Evolutionary conservation across 176 grass and related monocot species (phyloP).

Genomic region (Zea luxurians): DNA sequence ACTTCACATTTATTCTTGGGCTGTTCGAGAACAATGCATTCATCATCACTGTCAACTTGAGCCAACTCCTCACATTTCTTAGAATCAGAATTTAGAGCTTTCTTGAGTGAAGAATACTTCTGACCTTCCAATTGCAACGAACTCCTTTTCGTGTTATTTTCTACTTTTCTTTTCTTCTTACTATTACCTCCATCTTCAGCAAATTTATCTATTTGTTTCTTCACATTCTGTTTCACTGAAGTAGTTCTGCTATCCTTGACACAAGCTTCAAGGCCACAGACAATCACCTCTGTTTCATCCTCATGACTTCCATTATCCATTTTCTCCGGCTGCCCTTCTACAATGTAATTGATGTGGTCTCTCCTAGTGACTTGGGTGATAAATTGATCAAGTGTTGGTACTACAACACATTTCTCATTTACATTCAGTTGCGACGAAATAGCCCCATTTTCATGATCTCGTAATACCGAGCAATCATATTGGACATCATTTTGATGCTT

Average conservation of each 20-base stretch:
- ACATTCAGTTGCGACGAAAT: neutral
- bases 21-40: conserved; percentile 37
- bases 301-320: neutral
- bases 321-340: neutral
- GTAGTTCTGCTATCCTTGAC: neutral
- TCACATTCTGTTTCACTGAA: conserved; percentile 21
- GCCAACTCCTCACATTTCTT: conserved; percentile 9
- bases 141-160: neutral
- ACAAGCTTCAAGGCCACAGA: conserved; percentile 11
- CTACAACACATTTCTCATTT: neutral
- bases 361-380: neutral
- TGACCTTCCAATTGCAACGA: conserved; percentile 9
- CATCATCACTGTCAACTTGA: conserved; percentile 34
- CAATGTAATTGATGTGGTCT: conserved; percentile 1
- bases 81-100: neutral
- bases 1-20: conserved; percentile 35
- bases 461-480: neutral
- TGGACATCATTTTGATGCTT: conserved; percentile 21
- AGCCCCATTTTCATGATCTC: neutral
- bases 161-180: conserved; percentile 35
- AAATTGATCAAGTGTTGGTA: conserved; percentile 1
- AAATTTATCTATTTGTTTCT: conserved; percentile 22
- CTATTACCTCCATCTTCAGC: neutral
- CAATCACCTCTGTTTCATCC: conserved; percentile 12
- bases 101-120: neutral